Conservation (phyloP, 352 stramenopile species). For the Aphanomyces invadans region DNA sequence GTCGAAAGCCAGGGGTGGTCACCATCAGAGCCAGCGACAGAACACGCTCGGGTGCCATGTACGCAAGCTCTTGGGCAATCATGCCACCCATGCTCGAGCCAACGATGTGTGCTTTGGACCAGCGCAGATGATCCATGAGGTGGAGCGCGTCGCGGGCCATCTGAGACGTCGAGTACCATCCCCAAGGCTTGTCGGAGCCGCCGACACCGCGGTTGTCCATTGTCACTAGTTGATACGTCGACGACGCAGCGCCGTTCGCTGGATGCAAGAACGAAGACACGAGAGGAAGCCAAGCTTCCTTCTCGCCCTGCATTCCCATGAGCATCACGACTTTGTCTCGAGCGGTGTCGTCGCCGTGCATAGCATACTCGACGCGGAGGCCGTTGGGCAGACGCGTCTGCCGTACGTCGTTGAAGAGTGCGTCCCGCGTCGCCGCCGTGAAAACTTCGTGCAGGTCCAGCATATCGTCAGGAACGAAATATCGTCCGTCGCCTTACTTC, state of each 20-base stretch:
- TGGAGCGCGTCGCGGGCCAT: constrained; percentile 58
- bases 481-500: not conserved
- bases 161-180: constrained; percentile 44
- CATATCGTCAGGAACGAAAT: not conserved
- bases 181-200: constrained; percentile 39
- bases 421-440: not conserved
- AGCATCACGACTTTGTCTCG: constrained; percentile 27
- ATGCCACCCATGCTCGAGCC: constrained; percentile 45
- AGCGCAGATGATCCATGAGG: constrained; percentile 46
- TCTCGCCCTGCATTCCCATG: constrained; percentile 28
- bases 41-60: constrained; percentile 37
- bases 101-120: constrained; percentile 39
- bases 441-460: not conserved
- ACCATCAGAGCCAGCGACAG: constrained; percentile 46
- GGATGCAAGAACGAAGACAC: constrained; percentile 26
- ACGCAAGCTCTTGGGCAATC: constrained; percentile 48
- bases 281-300: constrained; percentile 27
- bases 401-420: constrained; percentile 26
- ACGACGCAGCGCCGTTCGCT: not conserved
- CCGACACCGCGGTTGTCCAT: constrained; percentile 56
- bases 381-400: constrained; percentile 34
- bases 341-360: constrained; percentile 26
- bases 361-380: constrained; percentile 41
- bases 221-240: constrained; percentile 35
- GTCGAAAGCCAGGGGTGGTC: constrained; percentile 38